A percentile compares a stretch with the other conserved stretches of the same genome.
Conservation (phyloP, 169 alveolate species). For the Neospora caninum region DNA sequence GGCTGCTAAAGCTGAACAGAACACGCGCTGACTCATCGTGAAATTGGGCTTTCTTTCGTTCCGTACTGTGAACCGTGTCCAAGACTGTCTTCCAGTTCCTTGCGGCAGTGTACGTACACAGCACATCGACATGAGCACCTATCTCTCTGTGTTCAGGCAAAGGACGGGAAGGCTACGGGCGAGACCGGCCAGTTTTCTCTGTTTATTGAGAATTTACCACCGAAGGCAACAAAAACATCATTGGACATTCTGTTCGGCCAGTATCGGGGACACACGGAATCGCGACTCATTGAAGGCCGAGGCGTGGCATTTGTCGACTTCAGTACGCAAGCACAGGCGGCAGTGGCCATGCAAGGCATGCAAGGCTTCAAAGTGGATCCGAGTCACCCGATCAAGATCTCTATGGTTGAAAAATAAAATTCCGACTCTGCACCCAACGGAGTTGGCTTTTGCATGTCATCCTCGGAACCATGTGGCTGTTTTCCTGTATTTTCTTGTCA, state of each 20-base stretch:
- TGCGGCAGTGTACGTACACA: too few species aligned
- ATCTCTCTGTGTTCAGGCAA: background rate
- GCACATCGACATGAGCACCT: too few species aligned
- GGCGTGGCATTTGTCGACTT: conserved; percentile 86
- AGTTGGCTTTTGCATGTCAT: too few species aligned
- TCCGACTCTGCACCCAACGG: background rate
- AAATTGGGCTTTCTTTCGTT: too few species aligned
- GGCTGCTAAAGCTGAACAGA: too few species aligned
- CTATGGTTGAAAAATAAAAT: conserved; percentile 51
- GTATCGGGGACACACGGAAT: conserved; percentile 85
- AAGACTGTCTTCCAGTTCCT: too few species aligned
- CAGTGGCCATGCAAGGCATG: conserved; percentile 84
- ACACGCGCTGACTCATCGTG: too few species aligned
- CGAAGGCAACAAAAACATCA: conserved; percentile 79
- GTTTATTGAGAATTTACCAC: conserved; percentile 85
- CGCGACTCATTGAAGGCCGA: conserved; percentile 82
- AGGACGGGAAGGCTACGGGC: conserved; percentile 27
- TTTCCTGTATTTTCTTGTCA: background rate
- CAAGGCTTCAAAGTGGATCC: conserved; percentile 85
- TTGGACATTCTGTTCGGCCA: conserved; percentile 82
- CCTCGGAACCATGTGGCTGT: background rate
- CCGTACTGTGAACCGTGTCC: too few species aligned
- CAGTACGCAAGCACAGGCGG: conserved; percentile 78
- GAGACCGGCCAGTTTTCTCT: conserved; percentile 70
- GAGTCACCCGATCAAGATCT: conserved; percentile 78